phyloP scores from a whole-genome alignment of 2,329 filamentous ascomycete species.

The Dothidotthia symphoricarpi region DNA sequence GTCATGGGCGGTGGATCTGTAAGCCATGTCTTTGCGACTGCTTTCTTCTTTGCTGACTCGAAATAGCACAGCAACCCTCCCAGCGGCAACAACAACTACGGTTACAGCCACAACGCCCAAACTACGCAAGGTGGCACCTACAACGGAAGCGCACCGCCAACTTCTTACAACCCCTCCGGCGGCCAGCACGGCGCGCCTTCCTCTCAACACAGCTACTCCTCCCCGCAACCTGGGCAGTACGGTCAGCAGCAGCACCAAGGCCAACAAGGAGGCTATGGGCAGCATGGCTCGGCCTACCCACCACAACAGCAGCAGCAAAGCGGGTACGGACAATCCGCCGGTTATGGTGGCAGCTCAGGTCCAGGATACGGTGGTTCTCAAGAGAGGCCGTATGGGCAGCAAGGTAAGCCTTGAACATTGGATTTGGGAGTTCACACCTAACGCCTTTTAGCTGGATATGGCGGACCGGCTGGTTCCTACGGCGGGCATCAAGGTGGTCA shows the following conservation, averaged over 20 bases:
- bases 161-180: constrained; percentile 54
- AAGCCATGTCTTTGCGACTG: constrained; percentile 10
- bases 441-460: constrained; percentile 28
- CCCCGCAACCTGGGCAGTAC: constrained; percentile 19
- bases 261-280: constrained; percentile 23
- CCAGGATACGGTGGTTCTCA: constrained; percentile 4
- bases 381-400: constrained; percentile 12
- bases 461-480: constrained; percentile 22
- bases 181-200: constrained; percentile 24
- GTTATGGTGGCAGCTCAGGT: no score
- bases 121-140: constrained; percentile 55
- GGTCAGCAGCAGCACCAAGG: constrained; percentile 13
- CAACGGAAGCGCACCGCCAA: constrained; percentile 62
- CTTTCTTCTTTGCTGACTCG: constrained; percentile 5
- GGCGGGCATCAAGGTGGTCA: neutral
- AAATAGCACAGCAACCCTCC: constrained; percentile 40
- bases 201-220: constrained; percentile 19
- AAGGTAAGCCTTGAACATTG: constrained; percentile 12
- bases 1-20: constrained; percentile 40
- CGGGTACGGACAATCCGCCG: constrained; percentile 4
- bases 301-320: constrained; percentile 7
- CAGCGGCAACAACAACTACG: constrained; percentile 45
- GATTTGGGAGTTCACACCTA: neutral
- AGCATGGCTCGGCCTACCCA: constrained; percentile 12
- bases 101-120: constrained; percentile 58